Evolutionary conservation across 2,329 filamentous ascomycete species (phyloP), one percentile per base, ranked within the genome.

Genomic region (Colletotrichum sansevieriae): DNA sequence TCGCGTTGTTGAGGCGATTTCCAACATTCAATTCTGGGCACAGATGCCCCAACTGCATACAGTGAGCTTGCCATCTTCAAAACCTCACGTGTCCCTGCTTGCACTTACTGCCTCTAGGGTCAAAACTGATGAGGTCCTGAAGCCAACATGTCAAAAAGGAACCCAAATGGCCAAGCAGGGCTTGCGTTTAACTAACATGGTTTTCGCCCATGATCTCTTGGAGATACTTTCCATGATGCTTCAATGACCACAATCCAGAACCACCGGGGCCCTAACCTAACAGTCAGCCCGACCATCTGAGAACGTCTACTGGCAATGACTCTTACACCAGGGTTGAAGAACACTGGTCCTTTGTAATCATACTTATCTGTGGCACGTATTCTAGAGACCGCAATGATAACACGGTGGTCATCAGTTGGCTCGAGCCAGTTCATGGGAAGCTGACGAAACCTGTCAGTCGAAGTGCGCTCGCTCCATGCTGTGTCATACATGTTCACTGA

Each of bases 21-120:
- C 83, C 85, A 88, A 73, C 86, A 88, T 57, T 87, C 83, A 13
- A 86, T 76, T 20, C 83, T 76, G 3, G 85, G 85, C 1, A 83
- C 79, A 3, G 85, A 85, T 8, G 82, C 78, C 4, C 85, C 84
- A 25, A 88, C 80, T 76, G 13, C 2, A 11, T 2, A 25, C 11
- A 12, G 8, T 65, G 12, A 29, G 43, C 12, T 46, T 59, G 55
- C 29, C 20, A 41, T n/a, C 10, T 37, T 20, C 4, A 12, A 2
- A 20, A n/a, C 8, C 7, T 11, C 1, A 35, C 9, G n/a, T 11
- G 10, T 33, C 15, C 8, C n/a, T 13, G 3, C 3, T 11, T 11
- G 5, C 37, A 72, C 76, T 71, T 65, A 78, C 81, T 75, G 20
- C 85, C 85, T 22, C 85, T 79, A 1, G 84, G 84, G 58, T 87